A percentile compares a stretch with the other conserved stretches of the same genome.
Conservation (phyloP, 495 filamentous ascomycete genomes). For the Daldinia vernicosa region DNA sequence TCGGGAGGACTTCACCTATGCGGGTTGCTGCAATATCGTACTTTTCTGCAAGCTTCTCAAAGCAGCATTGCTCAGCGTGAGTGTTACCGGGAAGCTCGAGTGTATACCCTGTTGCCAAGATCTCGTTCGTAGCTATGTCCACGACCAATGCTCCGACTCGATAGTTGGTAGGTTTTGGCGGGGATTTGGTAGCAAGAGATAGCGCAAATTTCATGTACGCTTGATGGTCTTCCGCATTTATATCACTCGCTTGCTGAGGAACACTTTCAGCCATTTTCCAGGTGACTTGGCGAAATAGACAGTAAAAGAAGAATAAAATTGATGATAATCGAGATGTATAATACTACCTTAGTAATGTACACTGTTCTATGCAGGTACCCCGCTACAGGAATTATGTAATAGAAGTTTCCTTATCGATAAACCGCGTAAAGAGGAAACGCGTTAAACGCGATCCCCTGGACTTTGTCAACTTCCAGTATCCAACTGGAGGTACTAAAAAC, state of each 20-base stretch:
- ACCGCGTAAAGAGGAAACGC: conserved; percentile 21
- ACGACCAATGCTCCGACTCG: conserved; percentile 89
- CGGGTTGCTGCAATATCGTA: conserved; percentile 62
- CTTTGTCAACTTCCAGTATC: conserved; percentile 4
- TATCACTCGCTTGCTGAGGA: conserved; percentile 15
- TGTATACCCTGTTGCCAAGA: conserved; percentile 89
- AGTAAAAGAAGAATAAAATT: background rate
- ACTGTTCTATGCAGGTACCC: conserved; percentile 4
- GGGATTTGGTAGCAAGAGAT: conserved; percentile 75
- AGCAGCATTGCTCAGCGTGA: conserved; percentile 92
- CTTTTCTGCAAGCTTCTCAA: conserved; percentile 73
- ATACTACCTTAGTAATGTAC: background rate
- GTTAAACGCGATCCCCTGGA: conserved; percentile 28
- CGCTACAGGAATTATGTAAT: conserved; percentile 14
- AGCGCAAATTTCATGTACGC: conserved; percentile 78
- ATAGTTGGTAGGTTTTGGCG: conserved; percentile 89
- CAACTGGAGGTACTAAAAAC: background rate
- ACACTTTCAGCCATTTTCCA: conserved; percentile 23
- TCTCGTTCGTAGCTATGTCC: conserved; percentile 61
- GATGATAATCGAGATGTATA: background rate
- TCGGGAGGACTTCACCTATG: conserved; percentile 64
- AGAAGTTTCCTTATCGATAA: conserved; percentile 32
- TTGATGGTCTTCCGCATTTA: conserved; percentile 61
- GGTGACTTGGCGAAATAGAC: background rate
- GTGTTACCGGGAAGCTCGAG: conserved; percentile 92